Evolutionary conservation across 352 stramenopile species (phyloP).

Genomic region (Plasmopara muralis): DNA sequence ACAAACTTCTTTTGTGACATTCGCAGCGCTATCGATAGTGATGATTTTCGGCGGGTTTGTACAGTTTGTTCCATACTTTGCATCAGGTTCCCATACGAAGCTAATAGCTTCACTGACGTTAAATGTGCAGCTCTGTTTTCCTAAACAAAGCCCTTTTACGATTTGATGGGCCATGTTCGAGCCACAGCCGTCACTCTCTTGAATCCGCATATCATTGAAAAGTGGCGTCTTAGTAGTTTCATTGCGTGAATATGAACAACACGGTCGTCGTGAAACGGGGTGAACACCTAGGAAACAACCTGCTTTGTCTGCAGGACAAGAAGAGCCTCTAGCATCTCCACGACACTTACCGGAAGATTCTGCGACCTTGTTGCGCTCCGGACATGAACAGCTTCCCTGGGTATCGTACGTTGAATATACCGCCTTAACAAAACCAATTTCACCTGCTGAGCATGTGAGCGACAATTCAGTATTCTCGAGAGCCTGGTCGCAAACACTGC

Average conservation of each 20-base stretch:
- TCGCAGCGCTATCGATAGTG: slow-evolving; percentile 24
- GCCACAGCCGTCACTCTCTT: slow-evolving; percentile 28
- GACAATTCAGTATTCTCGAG: slow-evolving; percentile 39
- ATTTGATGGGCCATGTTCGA: slow-evolving; percentile 52
- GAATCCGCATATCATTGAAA: slow-evolving; percentile 59
- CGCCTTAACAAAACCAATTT: slow-evolving; percentile 73
- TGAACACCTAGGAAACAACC: slow-evolving; percentile 67
- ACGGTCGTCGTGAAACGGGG: slow-evolving; percentile 53
- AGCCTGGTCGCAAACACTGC: slow-evolving; percentile 63
- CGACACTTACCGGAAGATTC: slow-evolving; percentile 50
- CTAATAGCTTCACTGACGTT: slow-evolving; percentile 48
- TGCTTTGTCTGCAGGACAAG: slow-evolving; percentile 36
- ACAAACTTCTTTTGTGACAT: slow-evolving; percentile 27
- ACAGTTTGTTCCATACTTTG: slow-evolving; percentile 33
- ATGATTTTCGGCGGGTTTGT: slow-evolving; percentile 14
- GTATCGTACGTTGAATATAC: slow-evolving; percentile 59
- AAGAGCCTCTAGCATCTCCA: slow-evolving; percentile 21
- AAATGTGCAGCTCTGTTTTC: slow-evolving; percentile 57
- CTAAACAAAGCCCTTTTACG: slow-evolving; percentile 62
- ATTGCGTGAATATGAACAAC: slow-evolving; percentile 45
- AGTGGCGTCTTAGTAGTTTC: slow-evolving; percentile 21
- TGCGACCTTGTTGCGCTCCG: slow-evolving; percentile 57
- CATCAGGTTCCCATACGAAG: slow-evolving; percentile 57
- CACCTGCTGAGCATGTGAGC: slow-evolving; percentile 54
- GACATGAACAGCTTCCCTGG: slow-evolving; percentile 61